Evolutionary conservation across 768 basidiomycete genomes (phyloP), one percentile per base, ranked within the genome.

Genomic region (Boletus reticulatus): DNA sequence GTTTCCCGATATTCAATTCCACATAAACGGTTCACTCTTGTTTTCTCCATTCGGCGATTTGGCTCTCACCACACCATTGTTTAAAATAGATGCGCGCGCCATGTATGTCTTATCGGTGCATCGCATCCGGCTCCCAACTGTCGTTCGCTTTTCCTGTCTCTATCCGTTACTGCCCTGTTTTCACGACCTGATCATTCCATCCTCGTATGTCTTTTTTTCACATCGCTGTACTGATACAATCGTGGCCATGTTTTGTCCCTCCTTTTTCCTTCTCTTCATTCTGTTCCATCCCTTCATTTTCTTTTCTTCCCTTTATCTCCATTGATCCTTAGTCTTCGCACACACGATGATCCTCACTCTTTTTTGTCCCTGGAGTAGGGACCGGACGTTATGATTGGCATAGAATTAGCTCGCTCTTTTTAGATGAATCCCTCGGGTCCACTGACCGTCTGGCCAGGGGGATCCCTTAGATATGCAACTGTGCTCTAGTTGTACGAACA

Each of bases 171-270:
- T 19, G 38, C 29, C 36, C 36, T 51, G 37, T 37, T 39, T 61
- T 53, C 48, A 38, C 29, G 46, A 36, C 43, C 27, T 37, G 39
- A 36, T 47, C 42, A 34, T 22, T 48, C 34, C 43, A 17, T 50
- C 37, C 41, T 57, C 60, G 43, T 50, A 51, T 43, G 34, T 45
- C 36, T 22, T 49, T 43, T 42, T 32, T 45, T 27, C 17, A 41
- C 57, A 48, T 39, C 44, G 43, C 55, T 67, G 67, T 69, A 67
- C 43, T 49, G 51, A 53, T 56, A 59, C 66, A 52, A 56, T 54
- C 48, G 20, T 47, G 49, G 48, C 47, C 50, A 32, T 29, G 52
- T 48, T 14, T 27, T 19, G 46, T 39, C 14, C 14, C 14, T 14
- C 14, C 38, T 19, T 19, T 39, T 22, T 32, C 12, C 31, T 31